Base-by-base conservation (phyloP, 2,329 filamentous ascomycete genomes). In the Aspergillus sp. region DNA sequence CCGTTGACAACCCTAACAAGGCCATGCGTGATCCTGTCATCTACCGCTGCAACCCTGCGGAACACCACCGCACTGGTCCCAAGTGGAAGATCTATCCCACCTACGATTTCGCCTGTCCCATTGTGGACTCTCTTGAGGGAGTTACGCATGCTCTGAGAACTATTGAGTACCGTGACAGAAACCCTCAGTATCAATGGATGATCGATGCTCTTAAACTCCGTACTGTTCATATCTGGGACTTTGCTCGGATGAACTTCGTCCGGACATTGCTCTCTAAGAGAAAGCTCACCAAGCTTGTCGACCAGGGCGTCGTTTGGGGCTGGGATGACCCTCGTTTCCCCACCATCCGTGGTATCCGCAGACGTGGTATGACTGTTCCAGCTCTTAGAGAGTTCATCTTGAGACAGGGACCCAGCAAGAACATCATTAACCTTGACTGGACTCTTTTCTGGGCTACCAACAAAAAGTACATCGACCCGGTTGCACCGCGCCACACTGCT, bases 1-100 rank as follows among this genome's bases (percentile, higher is more conserved):
- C 88, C 1, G 82, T 87, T 58, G 88, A 95, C 68, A 86, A 93
- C 72, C 86, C 86, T 55, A 97, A 98, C 77, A 95, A 95, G 72
- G 89, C 93, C 46, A 84, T 97, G 81, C 82, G 93, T 56, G 93
- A 98, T 68, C 93, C 93, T 10, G 90, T 97, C 69, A 94, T 98
- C 68, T 97, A 96, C 78, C 85, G 93, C 57, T 96, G 90, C 80
- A 95, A 95, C 62, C 76, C 80, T 5, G 65, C 77, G 43, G 67
- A 74, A 9, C 82, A 84, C 60, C 81, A 82, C 66, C 78, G 82
- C 46, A 84, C 81, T 5, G 81, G 80, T n/a, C 67, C 65, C 43
- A 78, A 75, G 51, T 84, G 81, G 80, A 84, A 83, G 66, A 78
- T 82, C 57, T 84, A 84, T 64, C 81, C 81, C 1, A 84, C 80